Evolutionary conservation across 352 stramenopile genomes (phyloP).

Genomic region (Peronospora destructor): DNA sequence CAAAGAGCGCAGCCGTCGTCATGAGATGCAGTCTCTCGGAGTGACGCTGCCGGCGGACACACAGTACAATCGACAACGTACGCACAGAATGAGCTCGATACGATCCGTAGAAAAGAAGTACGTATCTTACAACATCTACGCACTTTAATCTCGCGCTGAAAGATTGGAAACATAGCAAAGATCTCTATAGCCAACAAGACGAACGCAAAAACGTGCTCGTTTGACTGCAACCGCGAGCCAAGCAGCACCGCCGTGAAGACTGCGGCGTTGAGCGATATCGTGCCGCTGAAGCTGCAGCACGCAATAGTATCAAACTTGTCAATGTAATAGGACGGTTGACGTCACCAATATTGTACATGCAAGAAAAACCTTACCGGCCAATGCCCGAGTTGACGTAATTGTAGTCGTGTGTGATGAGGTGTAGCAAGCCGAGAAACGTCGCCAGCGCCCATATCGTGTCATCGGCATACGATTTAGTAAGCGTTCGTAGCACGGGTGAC

Average conservation of each 20-base stretch:
- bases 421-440: constrained; percentile 65
- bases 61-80: constrained; percentile 3
- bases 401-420: constrained; percentile 90
- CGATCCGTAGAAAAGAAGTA: not conserved
- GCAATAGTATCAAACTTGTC: constrained; percentile 6
- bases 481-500: constrained; percentile 84
- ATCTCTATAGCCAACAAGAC: constrained; percentile 87
- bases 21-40: constrained; percentile 65
- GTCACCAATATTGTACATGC: not conserved
- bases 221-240: constrained; percentile 84
- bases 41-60: constrained; percentile 27
- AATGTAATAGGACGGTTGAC: constrained; percentile 1
- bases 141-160: constrained; percentile 80
- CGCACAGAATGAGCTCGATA: constrained; percentile 4
- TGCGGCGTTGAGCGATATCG: constrained; percentile 88
- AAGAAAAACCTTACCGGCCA: constrained; percentile 35
- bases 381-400: constrained; percentile 80
- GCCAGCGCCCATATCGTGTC: constrained; percentile 89
- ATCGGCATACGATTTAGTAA: constrained; percentile 86
- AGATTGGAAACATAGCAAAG: constrained; percentile 87
- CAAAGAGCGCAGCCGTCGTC: constrained; percentile 64
- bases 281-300: constrained; percentile 67
- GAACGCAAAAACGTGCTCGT: constrained; percentile 89
- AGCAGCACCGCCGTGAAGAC: constrained; percentile 90
- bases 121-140: not conserved